A percentile compares a stretch with the other conserved stretches of the same genome.
phyloP scores from a whole-genome alignment of 1,284 basidiomycete genomes.

The Vanrija sp. region DNA sequence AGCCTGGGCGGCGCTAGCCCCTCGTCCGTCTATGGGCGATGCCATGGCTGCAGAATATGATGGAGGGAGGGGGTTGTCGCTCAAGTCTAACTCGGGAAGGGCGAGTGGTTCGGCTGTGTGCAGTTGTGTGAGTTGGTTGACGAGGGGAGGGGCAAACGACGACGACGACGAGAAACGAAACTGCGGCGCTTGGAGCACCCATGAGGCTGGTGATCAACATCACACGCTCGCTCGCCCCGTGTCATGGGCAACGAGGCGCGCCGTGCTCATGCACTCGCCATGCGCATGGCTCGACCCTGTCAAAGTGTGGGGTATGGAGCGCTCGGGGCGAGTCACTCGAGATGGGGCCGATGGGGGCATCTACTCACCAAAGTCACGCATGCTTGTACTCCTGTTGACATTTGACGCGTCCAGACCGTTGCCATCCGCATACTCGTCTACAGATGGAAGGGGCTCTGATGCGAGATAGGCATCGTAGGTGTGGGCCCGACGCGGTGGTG shows the following conservation, averaged over 20 bases:
- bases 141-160: neutral
- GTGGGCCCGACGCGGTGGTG: slow-evolving; percentile 26
- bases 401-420: neutral
- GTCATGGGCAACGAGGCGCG: neutral
- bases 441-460: neutral
- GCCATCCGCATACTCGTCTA: slow-evolving; percentile 8
- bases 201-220: too few relatives aligned
- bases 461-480: slow-evolving; percentile 27
- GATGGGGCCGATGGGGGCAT: too few relatives aligned
- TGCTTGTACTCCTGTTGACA: slow-evolving; percentile 1
- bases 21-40: neutral
- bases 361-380: neutral
- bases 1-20: neutral
- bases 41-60: slow-evolving; percentile 3
- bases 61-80: slow-evolving; percentile 5
- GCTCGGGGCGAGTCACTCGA: too few relatives aligned
- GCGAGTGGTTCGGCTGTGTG: slow-evolving; percentile 10
- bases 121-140: neutral
- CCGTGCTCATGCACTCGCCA: neutral
- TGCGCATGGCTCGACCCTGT: neutral
- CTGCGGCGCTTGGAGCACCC: too few relatives aligned
- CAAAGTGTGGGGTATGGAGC: too few relatives aligned
- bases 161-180: neutral
- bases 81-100: slow-evolving; percentile 11
- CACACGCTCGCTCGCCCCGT: too few relatives aligned